Evolutionary conservation across 2,329 filamentous ascomycete species (phyloP).

Genomic region (Sordariomycetes sp.): DNA sequence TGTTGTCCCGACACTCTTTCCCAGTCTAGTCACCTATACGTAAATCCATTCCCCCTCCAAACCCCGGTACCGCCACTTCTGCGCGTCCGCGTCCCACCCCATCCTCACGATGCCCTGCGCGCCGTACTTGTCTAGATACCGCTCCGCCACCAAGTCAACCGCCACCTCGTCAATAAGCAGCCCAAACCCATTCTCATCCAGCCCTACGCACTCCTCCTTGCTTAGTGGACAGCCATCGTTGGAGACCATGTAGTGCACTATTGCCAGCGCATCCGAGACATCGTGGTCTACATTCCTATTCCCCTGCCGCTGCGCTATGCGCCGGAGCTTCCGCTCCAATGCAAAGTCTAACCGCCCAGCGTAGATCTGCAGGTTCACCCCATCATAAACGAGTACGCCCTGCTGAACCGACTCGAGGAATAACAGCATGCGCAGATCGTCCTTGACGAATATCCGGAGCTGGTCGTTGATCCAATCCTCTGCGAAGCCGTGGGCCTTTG

Average conservation of each 20-base stretch:
- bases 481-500: background rate
- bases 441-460: slow-evolving; percentile 10
- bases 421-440: slow-evolving; percentile 8
- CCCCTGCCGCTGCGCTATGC: slow-evolving; percentile 9
- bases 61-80: background rate
- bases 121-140: background rate
- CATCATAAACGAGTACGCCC: slow-evolving; percentile 10
- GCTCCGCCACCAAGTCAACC: background rate
- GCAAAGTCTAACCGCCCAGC: slow-evolving; percentile 12
- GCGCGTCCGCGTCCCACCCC: background rate
- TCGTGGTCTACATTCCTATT: background rate
- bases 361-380: slow-evolving; percentile 11
- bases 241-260: background rate
- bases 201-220: background rate
- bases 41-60: background rate
- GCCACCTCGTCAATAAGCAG: background rate
- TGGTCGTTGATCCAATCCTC: slow-evolving; percentile 13
- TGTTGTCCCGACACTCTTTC: no score
- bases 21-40: background rate
- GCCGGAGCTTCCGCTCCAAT: slow-evolving; percentile 13
- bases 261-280: slow-evolving; percentile 6
- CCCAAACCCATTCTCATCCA: background rate
- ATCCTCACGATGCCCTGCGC: background rate
- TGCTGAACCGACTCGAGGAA: slow-evolving; percentile 13
- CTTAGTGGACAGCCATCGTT: background rate